Evolutionary conservation across 257 asterid genomes (phyloP), one percentile per base, ranked within the genome.

Genomic region (Petrea volubilis): DNA sequence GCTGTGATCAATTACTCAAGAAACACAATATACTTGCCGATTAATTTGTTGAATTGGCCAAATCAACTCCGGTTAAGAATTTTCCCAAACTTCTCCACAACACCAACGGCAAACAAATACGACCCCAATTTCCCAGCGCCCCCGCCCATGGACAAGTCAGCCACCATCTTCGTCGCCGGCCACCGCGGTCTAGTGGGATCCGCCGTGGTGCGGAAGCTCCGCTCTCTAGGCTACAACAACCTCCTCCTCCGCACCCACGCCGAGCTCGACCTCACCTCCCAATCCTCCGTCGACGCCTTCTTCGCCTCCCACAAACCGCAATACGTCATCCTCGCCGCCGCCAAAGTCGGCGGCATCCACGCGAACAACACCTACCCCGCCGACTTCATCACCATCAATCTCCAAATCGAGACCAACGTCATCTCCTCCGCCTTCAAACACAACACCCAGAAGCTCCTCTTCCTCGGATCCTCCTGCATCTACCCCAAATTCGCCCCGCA

Each of bases 161-260:
- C 88, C 40, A 74, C 86, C 73, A 71, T 89, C 72, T 89, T 79
- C 77, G 96, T 94, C 36, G 88, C 99, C 72, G 99, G 99, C 49
- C 97, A 94, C 92, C 89, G 96, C 29, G 98, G 98, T 25, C 80
- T 94, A 1, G 97, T 94, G 57, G 99, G 99, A 0, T 89, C 97
- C 41, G 91, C 97, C 81, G 74, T 94, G 4, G 90, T 87, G 67
- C 91, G 93, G 0, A 83, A 74, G 69, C 97, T 94, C 65, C 62
- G 40, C 14, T 72, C 76, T 9, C 77, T 87, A 1, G 89, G 91
- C 67, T 91, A 47, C 89, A 65, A 79, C 49, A 94, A 94, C 56
- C 88, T 94, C 76, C 74, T 94, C 87, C 90, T 91, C 83, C 90
- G 94, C 73, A 69, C 92, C 75, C 99, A 88, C 76, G 73, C 95